Conservation (phyloP, 2,329 filamentous ascomycete genomes). For the Fusarium paranaense region DNA sequence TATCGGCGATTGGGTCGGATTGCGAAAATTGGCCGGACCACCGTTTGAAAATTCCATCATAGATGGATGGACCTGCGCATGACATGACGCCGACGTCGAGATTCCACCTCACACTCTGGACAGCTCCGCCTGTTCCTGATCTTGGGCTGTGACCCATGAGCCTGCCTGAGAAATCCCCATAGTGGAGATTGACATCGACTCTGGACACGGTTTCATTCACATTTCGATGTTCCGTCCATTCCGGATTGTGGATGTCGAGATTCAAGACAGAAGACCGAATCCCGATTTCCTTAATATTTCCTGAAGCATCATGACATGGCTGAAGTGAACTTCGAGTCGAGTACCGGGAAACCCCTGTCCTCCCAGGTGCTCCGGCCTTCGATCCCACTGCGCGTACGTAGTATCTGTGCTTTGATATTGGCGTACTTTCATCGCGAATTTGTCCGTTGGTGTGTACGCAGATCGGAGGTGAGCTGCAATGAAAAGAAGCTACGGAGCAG, state of each 20-base stretch:
- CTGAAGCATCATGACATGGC: neutral
- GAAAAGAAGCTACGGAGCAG: neutral
- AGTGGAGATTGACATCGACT: neutral
- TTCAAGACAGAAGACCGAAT: neutral
- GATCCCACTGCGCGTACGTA: neutral
- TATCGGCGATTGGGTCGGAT: neutral
- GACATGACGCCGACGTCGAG: neutral
- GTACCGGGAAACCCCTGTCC: neutral
- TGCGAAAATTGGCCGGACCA: constrained; percentile 15
- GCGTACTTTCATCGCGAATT: neutral
- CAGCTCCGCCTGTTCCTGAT: constrained; percentile 24
- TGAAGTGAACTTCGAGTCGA: neutral
- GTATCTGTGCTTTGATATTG: neutral
- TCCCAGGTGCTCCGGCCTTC: neutral
- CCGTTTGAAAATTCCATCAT: constrained; percentile 8
- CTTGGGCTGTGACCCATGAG: neutral
- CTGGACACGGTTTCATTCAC: neutral
- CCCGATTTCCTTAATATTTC: neutral
- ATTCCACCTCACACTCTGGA: constrained; percentile 9
- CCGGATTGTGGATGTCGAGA: neutral
- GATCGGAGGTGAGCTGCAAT: neutral
- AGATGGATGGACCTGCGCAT: neutral
- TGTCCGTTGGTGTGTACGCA: neutral
- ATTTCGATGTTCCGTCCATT: neutral
- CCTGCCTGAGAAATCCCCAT: neutral